These are phyloP conservation scores for Juglanconis sp. DNA, from an alignment of 2,329 filamentous ascomycete genomes.

Conservation along the genomic window DNA sequence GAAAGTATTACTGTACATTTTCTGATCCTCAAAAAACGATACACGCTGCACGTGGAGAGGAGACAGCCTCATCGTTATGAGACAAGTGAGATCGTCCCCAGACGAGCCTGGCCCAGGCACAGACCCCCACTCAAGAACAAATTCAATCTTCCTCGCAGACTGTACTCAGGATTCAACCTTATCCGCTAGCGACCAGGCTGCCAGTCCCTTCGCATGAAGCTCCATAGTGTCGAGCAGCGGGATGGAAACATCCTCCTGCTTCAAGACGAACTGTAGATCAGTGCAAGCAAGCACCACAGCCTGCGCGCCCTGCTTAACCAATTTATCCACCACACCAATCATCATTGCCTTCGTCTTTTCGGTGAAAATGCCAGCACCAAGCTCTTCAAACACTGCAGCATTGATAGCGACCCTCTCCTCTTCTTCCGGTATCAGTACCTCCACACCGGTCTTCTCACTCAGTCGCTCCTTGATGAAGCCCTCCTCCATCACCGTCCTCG, in stretches of 20 bases:
- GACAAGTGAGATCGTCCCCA: too few species aligned
- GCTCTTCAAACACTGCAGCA: slow-evolving; percentile 17
- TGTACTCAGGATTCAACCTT: not conserved
- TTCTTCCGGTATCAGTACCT: slow-evolving; percentile 17
- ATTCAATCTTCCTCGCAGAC: not conserved
- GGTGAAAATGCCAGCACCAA: slow-evolving; percentile 12
- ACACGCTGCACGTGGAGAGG: too few species aligned
- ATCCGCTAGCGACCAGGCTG: slow-evolving; percentile 11
- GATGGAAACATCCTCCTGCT: slow-evolving; percentile 12
- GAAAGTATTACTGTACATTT: too few species aligned
- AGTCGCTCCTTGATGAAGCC: slow-evolving; percentile 17
- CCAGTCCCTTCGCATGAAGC: slow-evolving; percentile 18
- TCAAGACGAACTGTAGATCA: slow-evolving; percentile 18
- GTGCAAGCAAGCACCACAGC: slow-evolving; percentile 20
- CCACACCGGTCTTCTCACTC: slow-evolving; percentile 13
- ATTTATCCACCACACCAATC: not conserved
- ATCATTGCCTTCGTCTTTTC: slow-evolving; percentile 9
- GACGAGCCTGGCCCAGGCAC: too few species aligned
- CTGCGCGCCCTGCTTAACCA: slow-evolving; percentile 16
- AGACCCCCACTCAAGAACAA: not conserved
- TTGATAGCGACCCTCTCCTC: slow-evolving; percentile 12
- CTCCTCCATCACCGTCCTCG: slow-evolving; percentile 19
- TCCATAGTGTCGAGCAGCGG: slow-evolving; percentile 20
- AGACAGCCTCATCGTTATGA: too few species aligned
- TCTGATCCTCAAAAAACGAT: too few species aligned